Conservation (phyloP, 192 early-diverging fungal species). For the Podila epigama region DNA sequence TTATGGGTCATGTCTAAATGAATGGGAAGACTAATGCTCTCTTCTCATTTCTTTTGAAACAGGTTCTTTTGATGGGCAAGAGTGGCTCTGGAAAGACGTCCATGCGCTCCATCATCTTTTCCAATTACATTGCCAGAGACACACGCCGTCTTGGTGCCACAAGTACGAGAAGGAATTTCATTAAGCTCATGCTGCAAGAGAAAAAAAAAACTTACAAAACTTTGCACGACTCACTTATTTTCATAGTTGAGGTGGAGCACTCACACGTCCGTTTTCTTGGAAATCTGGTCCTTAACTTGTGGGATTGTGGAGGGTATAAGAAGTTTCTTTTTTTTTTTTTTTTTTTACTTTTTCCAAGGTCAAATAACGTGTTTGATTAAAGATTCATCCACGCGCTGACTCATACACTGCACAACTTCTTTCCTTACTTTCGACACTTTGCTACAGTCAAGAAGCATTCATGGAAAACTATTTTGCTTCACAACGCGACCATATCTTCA, state of each 20-base stretch:
- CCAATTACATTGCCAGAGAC: constrained; percentile 95
- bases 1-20: too few species aligned
- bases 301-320: constrained; percentile 90
- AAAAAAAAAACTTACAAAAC: neutral
- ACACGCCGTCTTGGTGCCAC: constrained; percentile 96
- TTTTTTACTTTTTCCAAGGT: neutral
- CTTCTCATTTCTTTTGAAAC: neutral
- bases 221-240: neutral
- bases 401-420: neutral
- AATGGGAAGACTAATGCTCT: neutral
- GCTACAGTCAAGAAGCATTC: constrained; percentile 90
- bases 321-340: neutral
- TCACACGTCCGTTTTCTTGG: constrained; percentile 95
- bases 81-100: constrained; percentile 98
- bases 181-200: neutral
- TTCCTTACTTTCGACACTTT: constrained; percentile 8
- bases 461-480: constrained; percentile 96
- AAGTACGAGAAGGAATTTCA: constrained; percentile 57
- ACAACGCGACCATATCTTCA: constrained; percentile 94
- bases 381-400: too few species aligned
- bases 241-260: constrained; percentile 94
- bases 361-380: too few species aligned
- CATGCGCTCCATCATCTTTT: constrained; percentile 98
- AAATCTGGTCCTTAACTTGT: constrained; percentile 95
- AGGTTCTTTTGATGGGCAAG: constrained; percentile 98